Percentiles rank a stretch among this genome's conserved stretches.
These are phyloP conservation scores for Tinospora cordifolia DNA, from an alignment of 164 flowering plant species.

Conservation along the genomic window DNA sequence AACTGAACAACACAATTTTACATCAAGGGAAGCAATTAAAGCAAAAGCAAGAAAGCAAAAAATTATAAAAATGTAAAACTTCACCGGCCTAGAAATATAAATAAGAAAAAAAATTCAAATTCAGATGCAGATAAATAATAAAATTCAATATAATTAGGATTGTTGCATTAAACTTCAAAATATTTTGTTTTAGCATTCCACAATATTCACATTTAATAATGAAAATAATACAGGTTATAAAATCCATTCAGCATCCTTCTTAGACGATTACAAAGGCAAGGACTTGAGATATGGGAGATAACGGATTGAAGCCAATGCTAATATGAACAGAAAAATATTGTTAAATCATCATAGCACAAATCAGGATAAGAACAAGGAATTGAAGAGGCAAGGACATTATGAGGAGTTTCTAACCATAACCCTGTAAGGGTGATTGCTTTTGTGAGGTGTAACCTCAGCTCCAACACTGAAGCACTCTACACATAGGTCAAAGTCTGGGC, in stretches of 20 bases:
- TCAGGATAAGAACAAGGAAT: neutral
- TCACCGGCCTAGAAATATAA: neutral
- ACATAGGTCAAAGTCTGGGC: slow-evolving; percentile 87
- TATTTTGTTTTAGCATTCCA: neutral
- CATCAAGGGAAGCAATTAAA: too few species aligned
- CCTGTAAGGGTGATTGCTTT: slow-evolving; percentile 74
- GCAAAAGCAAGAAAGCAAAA: neutral
- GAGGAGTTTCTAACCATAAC: slow-evolving; percentile 63
- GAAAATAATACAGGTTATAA: neutral
- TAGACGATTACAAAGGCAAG: neutral
- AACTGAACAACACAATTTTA: too few species aligned
- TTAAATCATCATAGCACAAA: neutral
- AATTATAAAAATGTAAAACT: neutral
- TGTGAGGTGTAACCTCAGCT: slow-evolving; percentile 78
- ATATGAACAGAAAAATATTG: neutral
- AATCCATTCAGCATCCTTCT: neutral
- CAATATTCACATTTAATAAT: neutral
- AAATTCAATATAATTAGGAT: neutral
- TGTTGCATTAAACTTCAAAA: too few species aligned
- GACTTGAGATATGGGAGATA: neutral
- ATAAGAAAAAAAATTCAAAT: neutral
- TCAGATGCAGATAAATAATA: neutral
- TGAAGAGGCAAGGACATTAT: neutral
- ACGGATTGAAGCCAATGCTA: neutral
- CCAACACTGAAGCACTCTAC: slow-evolving; percentile 91